Percentiles rank a stretch among this genome's conserved stretches.
phyloP scores from a whole-genome alignment of 805 yeast species.

The Saccharomycopsis guyanensis region DNA sequence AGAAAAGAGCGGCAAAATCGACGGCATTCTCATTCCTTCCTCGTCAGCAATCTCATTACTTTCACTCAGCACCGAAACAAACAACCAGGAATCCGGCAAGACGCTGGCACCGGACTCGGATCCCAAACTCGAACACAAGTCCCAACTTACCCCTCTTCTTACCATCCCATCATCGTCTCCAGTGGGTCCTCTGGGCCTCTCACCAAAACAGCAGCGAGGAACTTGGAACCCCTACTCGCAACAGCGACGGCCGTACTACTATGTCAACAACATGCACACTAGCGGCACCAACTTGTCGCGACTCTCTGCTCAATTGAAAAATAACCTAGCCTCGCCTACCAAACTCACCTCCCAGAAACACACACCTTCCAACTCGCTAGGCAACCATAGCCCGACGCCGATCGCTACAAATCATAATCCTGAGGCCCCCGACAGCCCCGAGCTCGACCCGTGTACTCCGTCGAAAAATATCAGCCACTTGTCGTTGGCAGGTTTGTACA shows the following conservation, averaged over 20 bases:
- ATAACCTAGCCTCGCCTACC: not conserved
- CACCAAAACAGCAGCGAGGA: constrained; percentile 1
- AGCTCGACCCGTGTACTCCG: constrained; percentile 11
- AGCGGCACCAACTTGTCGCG: constrained; percentile 10
- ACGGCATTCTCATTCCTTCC: constrained; percentile 20
- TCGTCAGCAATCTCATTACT: constrained; percentile 19
- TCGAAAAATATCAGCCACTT: constrained; percentile 15
- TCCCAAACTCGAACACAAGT: not conserved
- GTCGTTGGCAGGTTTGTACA: constrained; percentile 11
- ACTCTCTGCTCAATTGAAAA: constrained; percentile 18
- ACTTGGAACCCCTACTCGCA: constrained; percentile 5
- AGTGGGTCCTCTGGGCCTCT: not conserved
- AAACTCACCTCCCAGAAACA: not conserved
- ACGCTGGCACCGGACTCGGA: not conserved
- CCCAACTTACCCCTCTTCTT: not conserved
- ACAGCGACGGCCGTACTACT: constrained; percentile 16
- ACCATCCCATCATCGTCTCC: not conserved
- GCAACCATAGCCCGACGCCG: not conserved
- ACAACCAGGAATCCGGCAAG: not conserved
- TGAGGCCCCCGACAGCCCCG: constrained; percentile 15
- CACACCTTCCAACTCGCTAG: not conserved
- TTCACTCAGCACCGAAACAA: constrained; percentile 6
- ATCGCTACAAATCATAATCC: not conserved
- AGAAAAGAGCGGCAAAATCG: constrained; percentile 11
- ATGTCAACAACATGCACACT: not conserved